Percentiles rank a stretch among this genome's conserved stretches.
Conservation (phyloP, 2,329 filamentous ascomycete genomes). For the Diaporthe sp. region DNA sequence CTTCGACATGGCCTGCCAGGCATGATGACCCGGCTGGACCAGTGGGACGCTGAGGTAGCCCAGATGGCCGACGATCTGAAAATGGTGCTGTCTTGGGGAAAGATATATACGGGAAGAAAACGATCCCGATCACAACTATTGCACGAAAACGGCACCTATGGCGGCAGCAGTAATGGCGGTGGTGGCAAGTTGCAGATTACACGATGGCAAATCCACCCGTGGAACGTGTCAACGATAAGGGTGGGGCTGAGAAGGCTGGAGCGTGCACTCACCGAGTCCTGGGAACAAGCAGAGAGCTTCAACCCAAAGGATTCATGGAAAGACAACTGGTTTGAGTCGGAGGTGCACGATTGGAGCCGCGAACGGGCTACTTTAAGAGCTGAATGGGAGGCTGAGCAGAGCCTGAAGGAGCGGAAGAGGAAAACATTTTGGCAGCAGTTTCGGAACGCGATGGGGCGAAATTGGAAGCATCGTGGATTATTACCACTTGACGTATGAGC, state of each 20-base stretch:
- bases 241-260: background rate
- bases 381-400: background rate
- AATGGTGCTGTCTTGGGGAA: background rate
- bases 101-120: background rate
- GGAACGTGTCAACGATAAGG: background rate
- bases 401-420: too few relatives aligned
- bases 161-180: too few relatives aligned
- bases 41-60: background rate
- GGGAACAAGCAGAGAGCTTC: background rate
- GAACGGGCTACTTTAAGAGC: background rate
- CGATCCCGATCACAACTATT: too few relatives aligned
- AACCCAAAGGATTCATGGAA: background rate
- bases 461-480: too few relatives aligned
- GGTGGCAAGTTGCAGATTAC: background rate
- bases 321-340: background rate
- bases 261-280: background rate
- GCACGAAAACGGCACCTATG: too few relatives aligned
- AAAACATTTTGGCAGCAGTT: too few relatives aligned
- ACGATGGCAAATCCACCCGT: background rate
- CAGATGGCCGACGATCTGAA: background rate
- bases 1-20: background rate
- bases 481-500: too few relatives aligned
- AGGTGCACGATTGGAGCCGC: background rate
- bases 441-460: too few relatives aligned
- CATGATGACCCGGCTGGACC: background rate